Base-by-base conservation (phyloP, 306 rosid species). In the Castanea sativa region DNA sequence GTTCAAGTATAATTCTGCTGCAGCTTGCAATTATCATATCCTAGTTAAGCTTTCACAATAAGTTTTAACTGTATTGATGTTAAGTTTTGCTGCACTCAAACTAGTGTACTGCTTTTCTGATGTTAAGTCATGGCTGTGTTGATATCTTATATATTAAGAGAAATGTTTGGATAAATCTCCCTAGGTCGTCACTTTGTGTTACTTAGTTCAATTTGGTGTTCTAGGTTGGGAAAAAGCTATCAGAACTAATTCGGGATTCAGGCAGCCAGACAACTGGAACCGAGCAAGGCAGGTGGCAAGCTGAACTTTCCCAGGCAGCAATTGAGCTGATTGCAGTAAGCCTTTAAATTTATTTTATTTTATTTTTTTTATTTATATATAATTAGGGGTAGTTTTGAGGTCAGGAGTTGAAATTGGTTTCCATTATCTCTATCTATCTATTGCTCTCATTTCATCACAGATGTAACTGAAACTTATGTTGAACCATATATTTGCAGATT, bases 261-360 rank as follows among this genome's bases (percentile, higher is more conserved):
- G 92, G 99, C 64, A 86, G 92, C 86, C 98, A 92, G 71, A 87
- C 90, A 51, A 69, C 63, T 43, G 99, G 92, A 83, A 88, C 90
- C 45, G 99, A 93, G 77, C 98, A 91, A 88, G 98, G 94, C 73
- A 88, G 99, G 89, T 96, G 99, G 99, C 99, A 96, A 73, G 87
- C 91, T 74, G 99, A 96, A 83, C 98, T 96, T 86, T 93, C 97
- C 68, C 98, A 96, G 89, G 98, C 95, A 64, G 99, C 97, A 18
- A 96, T 96, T 79, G 99, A 96, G 87, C 89, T 96, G 30, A 96
- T 96, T 83, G 97, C 93, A 80, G 99, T 93, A 81, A 88, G 97
- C 81, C 18, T 74, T 67, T 61, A 21, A 70, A 0, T 23, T 23
- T 23, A 23, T 23, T 23, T 23, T 23, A 21, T 23, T 23, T 23